Evolutionary conservation across 176 grass and related monocot species (phyloP).

Genomic region (Rhipidocladum racemiflorum): DNA sequence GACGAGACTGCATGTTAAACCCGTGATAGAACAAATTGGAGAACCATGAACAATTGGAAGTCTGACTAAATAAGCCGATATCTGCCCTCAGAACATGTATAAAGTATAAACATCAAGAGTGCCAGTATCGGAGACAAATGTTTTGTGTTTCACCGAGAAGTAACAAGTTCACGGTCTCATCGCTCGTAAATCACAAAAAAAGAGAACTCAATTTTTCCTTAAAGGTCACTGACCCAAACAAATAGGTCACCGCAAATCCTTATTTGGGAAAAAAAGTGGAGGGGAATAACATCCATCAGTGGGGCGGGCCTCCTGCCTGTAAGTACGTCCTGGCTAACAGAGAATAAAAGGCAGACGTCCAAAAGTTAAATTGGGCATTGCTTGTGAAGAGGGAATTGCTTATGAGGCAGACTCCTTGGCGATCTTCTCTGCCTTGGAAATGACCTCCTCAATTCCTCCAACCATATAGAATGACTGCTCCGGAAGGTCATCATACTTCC

Average conservation of each 20-base stretch:
- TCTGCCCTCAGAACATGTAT: not conserved
- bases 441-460: conserved; percentile 91
- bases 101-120: not conserved
- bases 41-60: not conserved
- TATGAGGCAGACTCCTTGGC: conserved; percentile 74
- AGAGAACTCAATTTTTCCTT: conserved; percentile 33
- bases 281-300: conserved; percentile 33
- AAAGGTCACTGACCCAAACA: conserved; percentile 33
- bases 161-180: conserved; percentile 23
- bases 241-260: conserved; percentile 38
- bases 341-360: conserved; percentile 32
- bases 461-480: conserved; percentile 98
- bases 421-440: conserved; percentile 93
- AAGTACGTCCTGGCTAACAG: conserved; percentile 43
- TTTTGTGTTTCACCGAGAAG: conserved; percentile 19
- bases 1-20: not conserved
- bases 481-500: conserved; percentile 80
- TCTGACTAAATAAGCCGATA: not conserved
- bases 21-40: not conserved
- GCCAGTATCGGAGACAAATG: not conserved
- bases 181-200: conserved; percentile 29
- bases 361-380: conserved; percentile 27
- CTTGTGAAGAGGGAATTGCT: conserved; percentile 16
- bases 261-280: conserved; percentile 36
- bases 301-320: conserved; percentile 46